These are phyloP conservation scores for Botrytis squamosa DNA, from an alignment of 2,329 filamentous ascomycete genomes.

Conservation along the genomic window DNA sequence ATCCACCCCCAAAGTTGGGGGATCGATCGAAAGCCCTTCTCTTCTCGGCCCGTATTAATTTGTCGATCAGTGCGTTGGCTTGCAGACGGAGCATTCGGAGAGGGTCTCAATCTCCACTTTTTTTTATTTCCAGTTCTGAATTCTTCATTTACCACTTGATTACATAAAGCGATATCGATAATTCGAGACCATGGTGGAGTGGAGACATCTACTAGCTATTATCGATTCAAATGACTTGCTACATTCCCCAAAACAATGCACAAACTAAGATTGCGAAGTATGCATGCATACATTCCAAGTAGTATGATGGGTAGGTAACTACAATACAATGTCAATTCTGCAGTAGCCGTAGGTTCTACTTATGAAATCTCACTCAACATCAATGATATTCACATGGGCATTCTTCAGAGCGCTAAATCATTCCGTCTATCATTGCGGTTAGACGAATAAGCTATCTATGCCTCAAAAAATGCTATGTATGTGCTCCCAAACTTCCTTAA, in stretches of 20 bases:
- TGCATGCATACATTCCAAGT: background rate
- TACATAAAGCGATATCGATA: background rate
- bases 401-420: background rate
- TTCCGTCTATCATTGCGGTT: background rate
- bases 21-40: background rate
- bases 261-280: background rate
- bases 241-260: background rate
- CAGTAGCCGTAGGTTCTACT: background rate
- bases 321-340: background rate
- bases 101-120: background rate
- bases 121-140: background rate
- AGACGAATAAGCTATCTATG: slow-evolving; percentile 4
- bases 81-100: background rate
- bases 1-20: background rate
- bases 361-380: background rate
- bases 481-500: slow-evolving; percentile 8
- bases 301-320: too few relatives aligned
- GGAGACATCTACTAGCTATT: background rate
- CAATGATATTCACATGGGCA: background rate
- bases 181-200: slow-evolving; percentile 4
- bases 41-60: slow-evolving; percentile 7
- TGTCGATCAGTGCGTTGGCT: slow-evolving; percentile 13
- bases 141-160: background rate
- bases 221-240: background rate
- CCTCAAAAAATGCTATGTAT: background rate